Percentiles rank a stretch among this genome's conserved stretches.
Conservation (phyloP, 345 rosid genomes). For the Zanthoxylum bungeanum region DNA sequence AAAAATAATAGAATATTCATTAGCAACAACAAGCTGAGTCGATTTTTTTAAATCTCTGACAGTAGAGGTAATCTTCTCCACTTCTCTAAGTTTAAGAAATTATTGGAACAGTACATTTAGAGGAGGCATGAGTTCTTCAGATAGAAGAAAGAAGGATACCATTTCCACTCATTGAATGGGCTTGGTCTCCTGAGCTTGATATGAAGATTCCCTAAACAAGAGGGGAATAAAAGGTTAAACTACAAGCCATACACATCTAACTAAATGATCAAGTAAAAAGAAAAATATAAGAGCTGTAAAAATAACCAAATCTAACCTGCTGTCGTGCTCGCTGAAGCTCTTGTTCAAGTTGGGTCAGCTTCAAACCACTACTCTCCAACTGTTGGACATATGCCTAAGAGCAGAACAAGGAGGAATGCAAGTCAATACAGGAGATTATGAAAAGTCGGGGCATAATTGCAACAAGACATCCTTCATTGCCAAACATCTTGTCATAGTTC, state of each 20-base stretch:
- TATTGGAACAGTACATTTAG: background rate
- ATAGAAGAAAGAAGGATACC: constrained; percentile 40
- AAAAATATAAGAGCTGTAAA: background rate
- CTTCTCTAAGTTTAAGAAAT: background rate
- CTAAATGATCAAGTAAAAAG: background rate
- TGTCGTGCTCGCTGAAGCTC: constrained; percentile 98
- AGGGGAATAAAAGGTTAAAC: background rate
- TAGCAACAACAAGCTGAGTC: background rate
- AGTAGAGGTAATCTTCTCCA: background rate
- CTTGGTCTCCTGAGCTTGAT: constrained; percentile 94
- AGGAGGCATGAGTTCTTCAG: constrained; percentile 7
- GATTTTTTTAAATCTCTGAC: background rate
- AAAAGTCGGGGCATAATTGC: background rate
- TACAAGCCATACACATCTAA: background rate
- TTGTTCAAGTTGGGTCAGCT: constrained; percentile 94
- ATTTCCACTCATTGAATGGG: constrained; percentile 91
- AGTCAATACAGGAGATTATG: background rate
- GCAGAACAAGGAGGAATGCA: constrained; percentile 11
- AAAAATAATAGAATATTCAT: background rate
- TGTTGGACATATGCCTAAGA: constrained; percentile 95
- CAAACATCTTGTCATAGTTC: background rate
- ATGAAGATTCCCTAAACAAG: constrained; percentile 78
- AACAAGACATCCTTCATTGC: background rate
- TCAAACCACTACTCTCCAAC: constrained; percentile 93
- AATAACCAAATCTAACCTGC: no score